Percentiles rank a stretch among this genome's conserved stretches.
phyloP scores from a whole-genome alignment of 352 stramenopile species.

The Pythium sp. region DNA sequence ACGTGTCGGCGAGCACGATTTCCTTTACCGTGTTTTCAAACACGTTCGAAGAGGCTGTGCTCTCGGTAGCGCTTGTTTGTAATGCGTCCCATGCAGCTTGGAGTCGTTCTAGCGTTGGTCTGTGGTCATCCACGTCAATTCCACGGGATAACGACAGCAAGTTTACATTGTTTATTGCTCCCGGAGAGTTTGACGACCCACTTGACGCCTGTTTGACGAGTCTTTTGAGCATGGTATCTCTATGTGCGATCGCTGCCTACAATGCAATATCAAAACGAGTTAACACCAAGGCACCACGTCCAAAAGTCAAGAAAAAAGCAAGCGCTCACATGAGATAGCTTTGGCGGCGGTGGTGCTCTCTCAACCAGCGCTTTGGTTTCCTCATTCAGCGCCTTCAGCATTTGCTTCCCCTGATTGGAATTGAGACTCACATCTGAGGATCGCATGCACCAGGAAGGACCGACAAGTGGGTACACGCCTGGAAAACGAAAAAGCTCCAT shows the following conservation, averaged over 20 bases:
- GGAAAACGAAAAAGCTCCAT: not conserved
- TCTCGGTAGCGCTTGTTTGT: not conserved
- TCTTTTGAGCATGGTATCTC: conserved; percentile 40
- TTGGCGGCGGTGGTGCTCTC: conserved; percentile 25
- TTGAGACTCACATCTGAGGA: not conserved
- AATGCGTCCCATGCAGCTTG: conserved; percentile 21
- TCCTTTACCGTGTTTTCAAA: conserved; percentile 39
- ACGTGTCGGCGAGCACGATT: conserved; percentile 49
- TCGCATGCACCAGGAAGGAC: not conserved
- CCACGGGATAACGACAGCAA: not conserved
- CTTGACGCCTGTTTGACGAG: conserved; percentile 25
- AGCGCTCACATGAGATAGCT: conserved; percentile 28
- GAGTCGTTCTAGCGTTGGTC: conserved; percentile 24
- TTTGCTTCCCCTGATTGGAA: conserved; percentile 33
- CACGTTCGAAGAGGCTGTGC: not conserved
- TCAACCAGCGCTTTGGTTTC: conserved; percentile 29
- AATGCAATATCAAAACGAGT: not conserved
- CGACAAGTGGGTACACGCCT: not conserved
- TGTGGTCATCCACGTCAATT: not conserved
- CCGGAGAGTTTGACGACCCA: not conserved
- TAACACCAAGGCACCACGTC: not conserved
- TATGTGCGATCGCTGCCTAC: conserved; percentile 29
- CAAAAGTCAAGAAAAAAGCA: not conserved
- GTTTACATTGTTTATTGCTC: not conserved
- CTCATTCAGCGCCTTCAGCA: conserved; percentile 35